A percentile compares a stretch with the other conserved stretches of the same genome.
These are phyloP conservation scores for Termitomyces sp. DNA, from an alignment of 768 basidiomycete species.

Conservation along the genomic window DNA sequence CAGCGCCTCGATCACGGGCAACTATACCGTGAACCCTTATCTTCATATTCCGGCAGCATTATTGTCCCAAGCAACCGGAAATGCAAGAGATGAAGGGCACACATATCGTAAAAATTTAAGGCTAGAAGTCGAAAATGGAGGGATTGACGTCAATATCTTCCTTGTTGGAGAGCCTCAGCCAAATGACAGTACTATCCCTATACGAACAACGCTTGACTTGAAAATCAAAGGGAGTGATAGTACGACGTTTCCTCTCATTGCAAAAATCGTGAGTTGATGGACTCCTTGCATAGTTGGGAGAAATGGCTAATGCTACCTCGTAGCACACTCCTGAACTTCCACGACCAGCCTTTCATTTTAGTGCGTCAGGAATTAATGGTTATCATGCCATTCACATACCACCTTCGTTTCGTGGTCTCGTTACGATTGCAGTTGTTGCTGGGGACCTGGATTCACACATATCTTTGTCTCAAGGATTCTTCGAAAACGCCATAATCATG, in stretches of 20 bases:
- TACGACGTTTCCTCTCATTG: conserved; percentile 27
- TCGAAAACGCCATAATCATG: conserved; percentile 24
- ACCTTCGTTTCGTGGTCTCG: conserved; percentile 34
- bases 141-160: conserved; percentile 36
- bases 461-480: conserved; percentile 24
- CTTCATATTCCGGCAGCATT: conserved; percentile 31
- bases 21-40: conserved; percentile 34
- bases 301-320: not conserved
- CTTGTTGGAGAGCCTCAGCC: conserved; percentile 20
- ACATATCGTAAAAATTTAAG: conserved; percentile 21
- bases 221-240: conserved; percentile 20
- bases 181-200: not conserved
- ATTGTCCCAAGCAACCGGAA: conserved; percentile 21
- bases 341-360: conserved; percentile 28
- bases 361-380: conserved; percentile 23
- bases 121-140: conserved; percentile 32
- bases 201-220: conserved; percentile 25
- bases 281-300: not conserved
- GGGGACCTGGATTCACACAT: conserved; percentile 33
- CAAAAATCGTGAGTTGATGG: conserved; percentile 27
- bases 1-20: conserved; percentile 26
- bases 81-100: conserved; percentile 14
- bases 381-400: conserved; percentile 33
- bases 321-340: conserved; percentile 30
- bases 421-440: conserved; percentile 28